Base-by-base conservation (phyloP, 2,329 filamentous ascomycete species). In the Emmonsiellopsis sp. region DNA sequence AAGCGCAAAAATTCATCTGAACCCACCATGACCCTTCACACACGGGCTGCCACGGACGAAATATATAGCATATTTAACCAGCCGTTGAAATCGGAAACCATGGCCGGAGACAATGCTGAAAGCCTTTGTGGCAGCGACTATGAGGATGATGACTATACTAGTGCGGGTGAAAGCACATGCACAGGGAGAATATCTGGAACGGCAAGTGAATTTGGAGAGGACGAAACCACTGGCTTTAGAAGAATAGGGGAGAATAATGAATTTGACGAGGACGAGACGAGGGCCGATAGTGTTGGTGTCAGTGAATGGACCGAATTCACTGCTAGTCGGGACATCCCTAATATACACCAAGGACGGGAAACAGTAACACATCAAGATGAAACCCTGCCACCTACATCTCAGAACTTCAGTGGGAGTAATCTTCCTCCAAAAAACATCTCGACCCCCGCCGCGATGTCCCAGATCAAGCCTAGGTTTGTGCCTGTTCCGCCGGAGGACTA, bases 21-120 rank as follows among this genome's bases (percentile, higher is more conserved):
- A 69, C 88, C 91, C n/a, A 98, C 93, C 1, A 96, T 98, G 91
- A 98, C 93, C 0, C 82, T 98, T 59, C 90, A 97, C 65, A 98
- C 93, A 10, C 88, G 83, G 62, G 92, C 93, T 59, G 93, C 93
- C 4, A 96, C 92, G 57, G 91, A 97, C 61, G 93, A 98, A 61
- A 96, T 98, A 51, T 97, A 97, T 63, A 90, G 90, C 54, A 88
- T 98, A 47, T 98, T 97, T 72, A 97, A 93, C 63, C 87, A 93
- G 54, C 92, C 93, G 1, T 69, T 92, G 37, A 78, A 79, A 57
- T 73, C 74, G 2, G 68, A 74, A 53, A 62, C 60, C 36, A 69
- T 71, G 14, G 67, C 73, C 2, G 71, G 72, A 34, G 66, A 71
- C 51, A 79, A 77, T 27, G 76, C 77, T 2, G 83, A 88, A 11